Evolutionary conservation across 2,329 filamentous ascomycete species (phyloP).

Genomic region (Bipolaris oryzae): DNA sequence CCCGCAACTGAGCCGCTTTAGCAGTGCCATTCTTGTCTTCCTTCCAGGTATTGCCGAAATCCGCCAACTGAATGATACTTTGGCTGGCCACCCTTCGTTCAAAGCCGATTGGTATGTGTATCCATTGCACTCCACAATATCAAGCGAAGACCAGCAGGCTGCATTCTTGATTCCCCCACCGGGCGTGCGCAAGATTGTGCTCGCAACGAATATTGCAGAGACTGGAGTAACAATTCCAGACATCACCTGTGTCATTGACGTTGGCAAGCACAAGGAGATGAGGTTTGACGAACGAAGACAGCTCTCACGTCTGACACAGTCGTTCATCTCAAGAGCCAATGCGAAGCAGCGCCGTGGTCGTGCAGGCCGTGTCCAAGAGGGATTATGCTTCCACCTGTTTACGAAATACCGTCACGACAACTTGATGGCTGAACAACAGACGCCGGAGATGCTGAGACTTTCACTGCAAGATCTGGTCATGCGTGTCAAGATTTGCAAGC

Average conservation of each 20-base stretch:
- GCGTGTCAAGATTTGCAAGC: constrained; percentile 94
- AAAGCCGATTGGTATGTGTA: constrained; percentile 81
- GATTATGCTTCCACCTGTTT: constrained; percentile 94
- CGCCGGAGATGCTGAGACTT: constrained; percentile 91
- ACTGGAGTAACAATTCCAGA: constrained; percentile 99
- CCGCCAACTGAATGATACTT: constrained; percentile 81
- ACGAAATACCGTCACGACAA: constrained; percentile 87
- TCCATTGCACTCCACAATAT: constrained; percentile 90
- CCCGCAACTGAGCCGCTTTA: constrained; percentile 70
- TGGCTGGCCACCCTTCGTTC: constrained; percentile 78
- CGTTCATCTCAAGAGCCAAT: constrained; percentile 94
- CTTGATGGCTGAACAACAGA: constrained; percentile 87
- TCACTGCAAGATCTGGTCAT: constrained; percentile 95
- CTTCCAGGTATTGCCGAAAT: constrained; percentile 95
- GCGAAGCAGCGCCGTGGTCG: constrained; percentile 93
- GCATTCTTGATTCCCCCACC: constrained; percentile 85
- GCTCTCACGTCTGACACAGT: constrained; percentile 86
- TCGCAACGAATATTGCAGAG: constrained; percentile 97
- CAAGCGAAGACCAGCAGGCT: constrained; percentile 93
- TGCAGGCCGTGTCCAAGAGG: constrained; percentile 93
- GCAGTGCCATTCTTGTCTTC: constrained; percentile 92
- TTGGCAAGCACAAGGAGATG: constrained; percentile 97
- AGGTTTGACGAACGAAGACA: constrained; percentile 92
- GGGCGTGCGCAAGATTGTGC: constrained; percentile 87
- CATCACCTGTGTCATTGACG: constrained; percentile 95